These are phyloP conservation scores for Solioccasus polychromus DNA, from an alignment of 768 basidiomycete genomes.

Conservation along the genomic window DNA sequence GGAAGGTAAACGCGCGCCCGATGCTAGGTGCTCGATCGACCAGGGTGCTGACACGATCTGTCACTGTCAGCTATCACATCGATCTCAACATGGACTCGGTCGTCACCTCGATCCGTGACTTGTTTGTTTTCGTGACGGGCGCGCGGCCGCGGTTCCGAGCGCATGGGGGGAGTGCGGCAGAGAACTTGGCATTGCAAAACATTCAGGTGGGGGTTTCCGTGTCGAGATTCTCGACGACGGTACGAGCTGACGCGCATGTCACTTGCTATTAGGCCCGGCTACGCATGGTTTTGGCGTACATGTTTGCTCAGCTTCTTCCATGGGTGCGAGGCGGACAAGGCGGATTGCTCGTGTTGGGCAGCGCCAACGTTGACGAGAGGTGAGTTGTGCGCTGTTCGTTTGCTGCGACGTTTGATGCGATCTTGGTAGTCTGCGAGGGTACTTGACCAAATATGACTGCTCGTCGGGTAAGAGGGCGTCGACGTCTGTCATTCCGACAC, in stretches of 20 bases:
- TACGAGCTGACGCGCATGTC: too few species aligned
- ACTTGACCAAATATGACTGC: slow-evolving; percentile 97
- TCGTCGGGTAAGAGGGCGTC: slow-evolving; percentile 60
- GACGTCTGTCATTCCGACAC: background rate
- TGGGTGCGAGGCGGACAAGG: slow-evolving; percentile 85
- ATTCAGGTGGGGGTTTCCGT: slow-evolving; percentile 61
- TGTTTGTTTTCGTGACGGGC: slow-evolving; percentile 83
- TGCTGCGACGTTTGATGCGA: background rate
- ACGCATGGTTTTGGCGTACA: slow-evolving; percentile 91
- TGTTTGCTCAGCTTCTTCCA: slow-evolving; percentile 93
- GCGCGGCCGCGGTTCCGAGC: slow-evolving; percentile 71
- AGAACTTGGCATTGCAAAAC: slow-evolving; percentile 96
- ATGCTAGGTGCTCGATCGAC: too few species aligned
- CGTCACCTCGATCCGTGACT: slow-evolving; percentile 76
- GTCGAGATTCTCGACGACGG: background rate
- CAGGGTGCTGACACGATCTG: background rate
- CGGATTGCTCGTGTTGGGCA: slow-evolving; percentile 91
- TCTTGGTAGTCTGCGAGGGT: slow-evolving; percentile 76
- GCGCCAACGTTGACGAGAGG: slow-evolving; percentile 99
- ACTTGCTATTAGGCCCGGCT: slow-evolving; percentile 65
- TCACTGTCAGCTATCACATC: slow-evolving; percentile 83
- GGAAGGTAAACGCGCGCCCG: slow-evolving; percentile 87
- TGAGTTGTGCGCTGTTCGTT: slow-evolving; percentile 23
- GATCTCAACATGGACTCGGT: slow-evolving; percentile 96
- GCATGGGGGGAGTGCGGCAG: slow-evolving; percentile 82